Percentiles rank a stretch among this genome's conserved stretches.
Conservation (phyloP, 495 filamentous ascomycete genomes). For the Daldinia bambusicola region DNA sequence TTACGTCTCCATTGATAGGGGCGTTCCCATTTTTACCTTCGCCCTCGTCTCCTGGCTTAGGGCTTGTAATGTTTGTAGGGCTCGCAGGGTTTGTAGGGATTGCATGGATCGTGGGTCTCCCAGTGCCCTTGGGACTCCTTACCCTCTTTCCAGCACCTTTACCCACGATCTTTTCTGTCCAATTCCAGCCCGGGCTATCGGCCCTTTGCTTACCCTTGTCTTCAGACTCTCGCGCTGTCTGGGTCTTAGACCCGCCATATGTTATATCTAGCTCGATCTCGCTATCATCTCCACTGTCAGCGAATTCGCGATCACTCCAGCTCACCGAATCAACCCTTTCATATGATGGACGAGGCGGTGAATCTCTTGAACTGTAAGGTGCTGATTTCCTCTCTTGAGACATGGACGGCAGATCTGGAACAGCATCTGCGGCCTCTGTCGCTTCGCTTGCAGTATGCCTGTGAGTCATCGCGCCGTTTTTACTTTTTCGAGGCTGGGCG, state of each 20-base stretch:
- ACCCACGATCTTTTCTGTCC: slow-evolving; percentile 67
- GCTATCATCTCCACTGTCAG: slow-evolving; percentile 61
- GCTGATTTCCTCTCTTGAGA: slow-evolving; percentile 34
- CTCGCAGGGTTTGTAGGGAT: too few relatives aligned
- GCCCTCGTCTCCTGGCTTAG: slow-evolving; percentile 3
- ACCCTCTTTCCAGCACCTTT: slow-evolving; percentile 51
- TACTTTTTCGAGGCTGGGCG: slow-evolving; percentile 12
- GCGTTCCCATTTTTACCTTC: neutral
- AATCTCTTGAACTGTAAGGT: slow-evolving; percentile 43
- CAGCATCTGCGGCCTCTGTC: slow-evolving; percentile 53
- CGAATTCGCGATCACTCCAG: slow-evolving; percentile 66
- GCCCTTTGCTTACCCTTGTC: slow-evolving; percentile 30
- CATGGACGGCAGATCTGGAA: slow-evolving; percentile 48
- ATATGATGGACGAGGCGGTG: slow-evolving; percentile 43
- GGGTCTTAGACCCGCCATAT: slow-evolving; percentile 31
- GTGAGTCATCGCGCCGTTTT: slow-evolving; percentile 20
- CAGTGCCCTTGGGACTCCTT: slow-evolving; percentile 16
- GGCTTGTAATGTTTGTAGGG: neutral
- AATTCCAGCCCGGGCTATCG: slow-evolving; percentile 59
- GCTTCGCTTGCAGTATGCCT: slow-evolving; percentile 52
- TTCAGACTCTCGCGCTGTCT: slow-evolving; percentile 2
- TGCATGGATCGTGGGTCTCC: too few relatives aligned
- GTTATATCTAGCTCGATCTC: slow-evolving; percentile 51
- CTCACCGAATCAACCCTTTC: slow-evolving; percentile 55
- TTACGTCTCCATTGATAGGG: neutral